A percentile compares a stretch with the other conserved stretches of the same genome.
Conservation (phyloP, 2,329 filamentous ascomycete genomes). For the Cadophora luteo-olivacea region DNA sequence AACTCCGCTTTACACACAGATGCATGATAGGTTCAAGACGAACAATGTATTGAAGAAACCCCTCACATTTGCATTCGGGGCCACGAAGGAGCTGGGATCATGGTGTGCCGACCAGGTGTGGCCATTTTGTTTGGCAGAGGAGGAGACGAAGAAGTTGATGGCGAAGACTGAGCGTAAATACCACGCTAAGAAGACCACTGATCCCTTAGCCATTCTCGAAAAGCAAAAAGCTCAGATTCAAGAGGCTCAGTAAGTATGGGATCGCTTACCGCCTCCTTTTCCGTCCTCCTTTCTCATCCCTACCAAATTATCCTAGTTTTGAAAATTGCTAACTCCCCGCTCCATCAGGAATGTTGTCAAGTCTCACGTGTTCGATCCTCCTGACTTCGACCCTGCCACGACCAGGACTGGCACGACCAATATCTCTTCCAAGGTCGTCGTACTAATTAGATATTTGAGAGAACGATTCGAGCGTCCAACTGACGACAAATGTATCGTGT, state of each 20-base stretch:
- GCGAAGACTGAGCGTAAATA: conserved; percentile 56
- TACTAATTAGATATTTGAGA: conserved; percentile 65
- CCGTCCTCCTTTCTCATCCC: too few relatives aligned
- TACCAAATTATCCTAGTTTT: neutral
- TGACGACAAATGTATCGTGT: conserved; percentile 80
- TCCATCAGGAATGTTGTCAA: conserved; percentile 53
- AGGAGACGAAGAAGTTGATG: conserved; percentile 66
- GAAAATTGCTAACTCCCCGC: neutral
- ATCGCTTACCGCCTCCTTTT: too few relatives aligned
- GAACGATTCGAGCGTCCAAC: conserved; percentile 65
- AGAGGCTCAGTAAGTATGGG: conserved; percentile 52
- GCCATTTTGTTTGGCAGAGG: conserved; percentile 70
- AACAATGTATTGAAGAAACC: conserved; percentile 51
- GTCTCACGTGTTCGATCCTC: conserved; percentile 53
- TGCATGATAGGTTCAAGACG: conserved; percentile 58
- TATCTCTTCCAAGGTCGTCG: conserved; percentile 76
- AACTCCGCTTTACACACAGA: conserved; percentile 67
- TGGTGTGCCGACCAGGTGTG: conserved; percentile 90
- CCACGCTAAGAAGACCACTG: conserved; percentile 39
- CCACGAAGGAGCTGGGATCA: conserved; percentile 71
- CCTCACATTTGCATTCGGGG: conserved; percentile 58
- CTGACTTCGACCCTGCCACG: conserved; percentile 38
- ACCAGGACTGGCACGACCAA: conserved; percentile 31
- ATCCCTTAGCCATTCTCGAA: conserved; percentile 53
- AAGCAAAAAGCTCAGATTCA: conserved; percentile 61